Base-by-base conservation (phyloP, 352 stramenopile genomes). In the Pseudoperonospora humuli region DNA sequence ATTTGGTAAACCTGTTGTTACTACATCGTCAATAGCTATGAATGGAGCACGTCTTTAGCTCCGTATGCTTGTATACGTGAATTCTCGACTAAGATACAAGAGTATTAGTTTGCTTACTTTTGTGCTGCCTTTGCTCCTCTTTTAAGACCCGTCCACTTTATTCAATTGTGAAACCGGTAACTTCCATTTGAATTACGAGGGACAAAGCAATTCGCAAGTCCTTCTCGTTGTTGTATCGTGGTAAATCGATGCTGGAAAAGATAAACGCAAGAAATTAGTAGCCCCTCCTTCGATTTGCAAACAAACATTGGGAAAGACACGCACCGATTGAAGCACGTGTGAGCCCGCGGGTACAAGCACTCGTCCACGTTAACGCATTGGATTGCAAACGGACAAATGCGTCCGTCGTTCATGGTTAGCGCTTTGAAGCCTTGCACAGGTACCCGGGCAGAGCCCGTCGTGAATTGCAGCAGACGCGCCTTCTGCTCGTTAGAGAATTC, bases 391-490 rank as follows among this genome's bases (percentile, higher is more conserved):
- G 68, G 78, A 52, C 76, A 91, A 49, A 93, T 93, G 34, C 81
- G 78, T 11, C 81, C 81, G 31, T 93, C 81, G 51, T 92, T 86
- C 70, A 90, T 93, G 1, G 82, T 93, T 44, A 94, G 48, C 11
- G 77, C 79, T 64, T 93, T 90, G 58, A 91, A 93, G 15, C 77
- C 76, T 62, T 92, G 76, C 3, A 94, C 78, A 13, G 80, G 77
- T 0, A 99, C 95, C 19, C 97, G 96, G 0, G 86, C 88, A 29
- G 92, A 98, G 7, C 96, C 96, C 0, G 95, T 99, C 17, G 97
- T 96, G 56, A 98, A 99, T 63, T 98, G 95, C 14, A 99, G 64
- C 54, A 99, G 89, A 4, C 90, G 73, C 18, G 96, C 95, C 52
- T 96, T 96, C 50, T 98, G 84, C 50, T 97, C 95, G 44, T 96